phyloP scores from a whole-genome alignment of 495 filamentous ascomycete species.

The Beverwykella pulmonaria region DNA sequence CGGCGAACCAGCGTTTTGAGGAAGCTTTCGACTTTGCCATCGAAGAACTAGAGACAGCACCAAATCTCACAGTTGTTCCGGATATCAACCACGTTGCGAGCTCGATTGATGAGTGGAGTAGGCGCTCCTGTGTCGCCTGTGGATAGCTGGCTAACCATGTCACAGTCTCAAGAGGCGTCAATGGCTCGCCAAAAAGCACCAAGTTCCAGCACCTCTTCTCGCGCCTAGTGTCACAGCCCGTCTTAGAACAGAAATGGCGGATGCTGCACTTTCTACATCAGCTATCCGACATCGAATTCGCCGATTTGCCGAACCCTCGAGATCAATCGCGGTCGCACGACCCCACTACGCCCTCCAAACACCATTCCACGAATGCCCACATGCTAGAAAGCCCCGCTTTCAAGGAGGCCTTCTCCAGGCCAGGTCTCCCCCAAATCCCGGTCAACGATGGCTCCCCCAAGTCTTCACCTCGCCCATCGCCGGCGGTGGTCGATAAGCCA shows the following conservation, averaged over 20 bases:
- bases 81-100: constrained; percentile 90
- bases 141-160: constrained; percentile 15
- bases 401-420: constrained; percentile 59
- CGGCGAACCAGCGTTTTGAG: constrained; percentile 47
- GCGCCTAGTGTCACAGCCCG: constrained; percentile 81
- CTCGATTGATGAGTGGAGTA: constrained; percentile 79
- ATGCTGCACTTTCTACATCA: constrained; percentile 89
- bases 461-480: constrained; percentile 6
- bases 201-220: constrained; percentile 88
- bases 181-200: constrained; percentile 79
- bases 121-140: constrained; percentile 2
- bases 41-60: constrained; percentile 23
- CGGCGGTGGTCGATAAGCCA: constrained; percentile 16
- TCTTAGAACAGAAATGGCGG: constrained; percentile 93
- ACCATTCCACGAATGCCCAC: neutral
- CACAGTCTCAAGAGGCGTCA: constrained; percentile 69
- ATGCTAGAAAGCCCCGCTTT: constrained; percentile 42
- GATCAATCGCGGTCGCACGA: neutral
- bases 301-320: neutral
- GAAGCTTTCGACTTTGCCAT: constrained; percentile 45
- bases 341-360: constrained; percentile 28
- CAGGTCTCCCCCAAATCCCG: constrained; percentile 55
- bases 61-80: constrained; percentile 47
- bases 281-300: constrained; percentile 57
- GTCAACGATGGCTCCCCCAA: constrained; percentile 33